Percentiles rank a stretch among this genome's conserved stretches.
phyloP scores from a whole-genome alignment of 441 rosid species.

The Erodium trifolium region DNA sequence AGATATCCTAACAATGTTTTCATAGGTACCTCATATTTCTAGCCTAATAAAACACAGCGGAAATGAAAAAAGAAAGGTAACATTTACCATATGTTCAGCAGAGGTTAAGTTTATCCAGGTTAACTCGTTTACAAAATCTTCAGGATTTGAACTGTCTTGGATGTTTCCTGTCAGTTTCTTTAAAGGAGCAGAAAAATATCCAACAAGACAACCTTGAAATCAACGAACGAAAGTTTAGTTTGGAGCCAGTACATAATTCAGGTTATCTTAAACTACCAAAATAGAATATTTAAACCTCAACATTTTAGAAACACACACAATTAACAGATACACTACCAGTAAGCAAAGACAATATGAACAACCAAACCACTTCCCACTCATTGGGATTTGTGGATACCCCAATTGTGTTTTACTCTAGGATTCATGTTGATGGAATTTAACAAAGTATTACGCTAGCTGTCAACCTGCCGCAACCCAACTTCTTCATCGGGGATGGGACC shows the following conservation, averaged over 20 bases:
- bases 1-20: conserved; percentile 8
- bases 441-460: no score
- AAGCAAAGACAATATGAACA: no score
- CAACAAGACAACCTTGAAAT: conserved; percentile 59
- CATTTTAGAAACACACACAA: no score
- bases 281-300: no score
- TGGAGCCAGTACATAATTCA: background rate
- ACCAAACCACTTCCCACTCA: no score
- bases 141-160: conserved; percentile 32
- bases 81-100: conserved; percentile 42
- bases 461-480: no score
- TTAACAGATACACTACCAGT: no score
- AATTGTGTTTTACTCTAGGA: no score
- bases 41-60: background rate
- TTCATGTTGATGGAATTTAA: no score
- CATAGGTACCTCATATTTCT: background rate
- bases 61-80: conserved; percentile 8
- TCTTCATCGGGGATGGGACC: no score
- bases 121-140: conserved; percentile 44
- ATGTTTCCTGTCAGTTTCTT: conserved; percentile 47
- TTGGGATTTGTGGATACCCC: no score
- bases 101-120: conserved; percentile 63
- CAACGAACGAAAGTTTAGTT: background rate
- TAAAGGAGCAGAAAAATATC: conserved; percentile 68
- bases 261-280: background rate